phyloP scores from a whole-genome alignment of 2,329 filamentous ascomycete species.

The Leptographium procerum region DNA sequence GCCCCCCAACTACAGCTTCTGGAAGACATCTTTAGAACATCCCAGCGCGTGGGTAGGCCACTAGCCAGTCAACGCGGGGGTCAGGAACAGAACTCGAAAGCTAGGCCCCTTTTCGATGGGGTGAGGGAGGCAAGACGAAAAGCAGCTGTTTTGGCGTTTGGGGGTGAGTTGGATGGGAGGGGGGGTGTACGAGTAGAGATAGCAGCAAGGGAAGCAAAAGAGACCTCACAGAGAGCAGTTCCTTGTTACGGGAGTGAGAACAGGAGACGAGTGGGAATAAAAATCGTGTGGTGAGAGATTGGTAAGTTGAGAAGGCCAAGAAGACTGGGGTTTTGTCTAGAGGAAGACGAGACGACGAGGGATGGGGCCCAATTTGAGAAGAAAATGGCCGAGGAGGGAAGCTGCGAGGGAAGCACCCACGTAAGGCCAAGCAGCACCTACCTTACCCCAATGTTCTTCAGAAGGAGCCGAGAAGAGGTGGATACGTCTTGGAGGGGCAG shows the following conservation, averaged over 20 bases:
- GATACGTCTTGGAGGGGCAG: neutral
- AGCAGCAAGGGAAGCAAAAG: neutral
- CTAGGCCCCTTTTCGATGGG: conserved; percentile 5
- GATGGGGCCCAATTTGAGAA: neutral
- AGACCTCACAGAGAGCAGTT: neutral
- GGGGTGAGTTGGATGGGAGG: neutral
- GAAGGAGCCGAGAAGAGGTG: neutral
- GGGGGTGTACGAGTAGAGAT: neutral
- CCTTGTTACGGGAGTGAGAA: neutral
- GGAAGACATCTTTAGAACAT: neutral
- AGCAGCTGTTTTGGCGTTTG: conserved; percentile 4
- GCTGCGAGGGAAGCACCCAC: neutral
- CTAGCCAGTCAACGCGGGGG: neutral
- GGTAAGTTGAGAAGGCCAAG: neutral
- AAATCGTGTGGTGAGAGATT: conserved; percentile 2
- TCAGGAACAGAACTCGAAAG: neutral
- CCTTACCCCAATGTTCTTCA: neutral
- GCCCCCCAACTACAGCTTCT: neutral
- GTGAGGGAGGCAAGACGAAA: conserved; percentile 6
- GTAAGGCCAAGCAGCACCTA: neutral
- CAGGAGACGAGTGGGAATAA: neutral
- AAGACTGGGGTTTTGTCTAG: neutral
- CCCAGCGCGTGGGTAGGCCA: neutral
- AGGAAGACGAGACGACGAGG: neutral
- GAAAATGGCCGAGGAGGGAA: neutral